Base-by-base conservation (phyloP, 2,329 filamentous ascomycete species). In the Akanthomyces dipterigenus region DNA sequence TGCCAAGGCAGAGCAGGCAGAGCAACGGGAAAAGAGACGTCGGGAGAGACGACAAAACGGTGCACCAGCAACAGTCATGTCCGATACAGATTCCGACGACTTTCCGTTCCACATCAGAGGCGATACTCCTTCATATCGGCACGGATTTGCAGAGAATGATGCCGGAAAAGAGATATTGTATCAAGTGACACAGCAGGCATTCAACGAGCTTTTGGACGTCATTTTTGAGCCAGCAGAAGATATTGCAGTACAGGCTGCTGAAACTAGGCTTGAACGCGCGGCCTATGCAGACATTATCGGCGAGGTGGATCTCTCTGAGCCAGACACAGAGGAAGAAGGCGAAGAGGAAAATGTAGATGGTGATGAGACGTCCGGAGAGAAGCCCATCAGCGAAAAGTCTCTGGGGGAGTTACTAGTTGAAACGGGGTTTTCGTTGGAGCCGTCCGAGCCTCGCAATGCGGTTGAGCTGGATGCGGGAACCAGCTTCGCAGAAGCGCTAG, bases 111-210 rank as follows among this genome's bases (percentile, higher is more conserved):
- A 96, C 18, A 89, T 90, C 1, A 55, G 42, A 20, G 50, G 34
- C 9, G 58, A 42, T 28, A 36, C 28, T 9, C 42, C 49, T 8
- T 20, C n/a, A 3, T 31, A 61, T n/a, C 12, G 50, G 5, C 36
- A 55, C n/a, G 42, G 42, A 11, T 86, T 90, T 65, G 87, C 88
- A 1, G 92, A 96, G 72, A 83, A 83, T 63, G 92, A 96, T 71
- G 87, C 91, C 6, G 91, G 91, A 42, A 91, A 89, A 67, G 91
- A 98, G 70, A 89, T 97, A 4, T 78, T 98, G 1, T 97, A 96
- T 69, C 90, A 96, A 71, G 87, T 96, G 36, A 92, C 91, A 0
- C 92, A 97, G 72, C 89, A 96, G 73, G 74, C 91, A 0, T 91
- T 96, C 76, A 97, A 98, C 69, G 92, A 98, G 74, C 79, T 98